Conservation (phyloP, 371 early-diverging fungal species). For the Mucor plumbeus region DNA sequence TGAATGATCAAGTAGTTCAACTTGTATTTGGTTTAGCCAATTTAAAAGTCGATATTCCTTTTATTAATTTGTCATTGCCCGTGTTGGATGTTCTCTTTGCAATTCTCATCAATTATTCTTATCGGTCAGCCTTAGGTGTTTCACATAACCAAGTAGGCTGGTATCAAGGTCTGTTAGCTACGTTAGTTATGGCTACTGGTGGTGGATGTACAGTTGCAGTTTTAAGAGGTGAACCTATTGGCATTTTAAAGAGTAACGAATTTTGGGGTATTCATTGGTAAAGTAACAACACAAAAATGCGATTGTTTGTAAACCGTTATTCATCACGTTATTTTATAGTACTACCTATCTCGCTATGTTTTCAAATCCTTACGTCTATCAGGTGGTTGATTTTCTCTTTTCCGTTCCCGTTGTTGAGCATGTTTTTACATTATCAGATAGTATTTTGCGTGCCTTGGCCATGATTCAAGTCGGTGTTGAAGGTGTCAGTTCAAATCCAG, state of each 20-base stretch:
- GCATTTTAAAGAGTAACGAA: constrained; percentile 46
- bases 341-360: constrained; percentile 48
- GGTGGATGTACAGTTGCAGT: constrained; percentile 56
- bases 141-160: constrained; percentile 50
- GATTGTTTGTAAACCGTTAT: background rate
- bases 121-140: constrained; percentile 56
- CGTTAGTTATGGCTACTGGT: constrained; percentile 60
- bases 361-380: constrained; percentile 41
- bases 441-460: constrained; percentile 48
- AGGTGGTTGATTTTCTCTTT: constrained; percentile 38
- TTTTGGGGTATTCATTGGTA: constrained; percentile 55
- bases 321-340: constrained; percentile 25
- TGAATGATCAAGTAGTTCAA: constrained; percentile 37
- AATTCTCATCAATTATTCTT: constrained; percentile 58
- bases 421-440: constrained; percentile 55
- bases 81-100: constrained; percentile 60
- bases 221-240: constrained; percentile 48
- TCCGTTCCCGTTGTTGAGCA: constrained; percentile 49
- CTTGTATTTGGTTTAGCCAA: constrained; percentile 36
- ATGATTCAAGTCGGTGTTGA: constrained; percentile 59
- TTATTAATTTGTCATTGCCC: constrained; percentile 33
- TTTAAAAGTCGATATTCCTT: constrained; percentile 35
- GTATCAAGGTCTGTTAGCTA: constrained; percentile 61
- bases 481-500: constrained; percentile 51
- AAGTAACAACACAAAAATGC: background rate